Evolutionary conservation across 208 protist species (phyloP), one percentile per base, ranked within the genome.

Genomic region (Acanthamoeba triangularis): DNA sequence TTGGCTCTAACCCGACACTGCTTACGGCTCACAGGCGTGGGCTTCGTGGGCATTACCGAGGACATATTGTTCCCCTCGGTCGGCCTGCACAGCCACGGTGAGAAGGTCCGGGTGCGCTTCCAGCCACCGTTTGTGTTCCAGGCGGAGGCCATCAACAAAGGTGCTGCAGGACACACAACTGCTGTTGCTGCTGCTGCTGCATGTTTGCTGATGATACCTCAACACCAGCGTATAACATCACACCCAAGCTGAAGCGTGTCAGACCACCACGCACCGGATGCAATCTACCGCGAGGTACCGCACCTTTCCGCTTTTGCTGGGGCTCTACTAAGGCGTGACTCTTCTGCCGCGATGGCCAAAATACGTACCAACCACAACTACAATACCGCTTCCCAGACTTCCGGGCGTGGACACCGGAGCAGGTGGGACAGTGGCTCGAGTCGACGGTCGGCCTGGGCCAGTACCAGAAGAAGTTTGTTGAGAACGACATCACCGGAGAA

Each of bases 401-500:
- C 52, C 1, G 74, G 23, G 11, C 8, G 33, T 82, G 74, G 74
- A 82, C 74, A 11, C 35, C 74, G 13, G 74, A 44, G 44, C 74
- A 82, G 41, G 74, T 82, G 37, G 74, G 74, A 20, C 74, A 33
- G 33, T 82, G 74, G 74, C 74, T 82, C 33, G 74, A 82, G 23
- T 82, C 74, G 44, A 52, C 74, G 2, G 74, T 82, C 33, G 41
- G 74, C 18, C 44, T 82, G 74, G 37, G 74, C 37, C 74, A 82
- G 74, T 82, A 82, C 74, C 33, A 37, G 8, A 82, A 49, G 35
- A 44, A 54, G 23, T 82, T 82, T 52, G 44, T 82, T 20, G 74
- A 82, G n/a, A 82, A 82, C 74, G 74, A 82, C 74, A 82, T 82
- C 74, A 82, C 33, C 33, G 74, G 74, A 28, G 74, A 82, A 30